Base-by-base conservation (phyloP, 2,329 filamentous ascomycete species). In the Sphaceloma murrayae region DNA sequence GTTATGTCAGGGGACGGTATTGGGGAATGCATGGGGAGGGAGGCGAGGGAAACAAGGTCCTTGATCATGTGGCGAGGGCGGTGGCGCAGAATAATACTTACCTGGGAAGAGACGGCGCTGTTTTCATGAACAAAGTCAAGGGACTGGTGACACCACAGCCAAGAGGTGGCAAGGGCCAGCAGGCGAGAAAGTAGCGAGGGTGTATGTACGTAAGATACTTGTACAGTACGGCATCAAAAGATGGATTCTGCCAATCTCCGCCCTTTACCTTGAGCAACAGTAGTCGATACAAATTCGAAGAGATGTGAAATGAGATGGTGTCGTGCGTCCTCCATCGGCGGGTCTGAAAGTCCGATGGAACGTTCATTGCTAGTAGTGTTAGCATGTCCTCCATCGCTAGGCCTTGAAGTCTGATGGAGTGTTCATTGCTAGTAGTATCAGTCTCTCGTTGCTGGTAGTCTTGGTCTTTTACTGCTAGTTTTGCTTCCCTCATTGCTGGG, bases 121-220 rank as follows among this genome's bases (percentile, higher is more conserved):
- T 46, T 42, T 58, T 64, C 39, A 36, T 62, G 29, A 51, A 50
- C 24, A 59, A 64, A 54, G 56, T 54, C 49, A 44, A 50, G 50
- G 50, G 48, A 42, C 34, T 54, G 24, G 46, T 55, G 18, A 19
- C 36, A n/a, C 36, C 36, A 11, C 34, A 18, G n/a, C 34, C 13
- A 38, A 38, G 18, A 7, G 9, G 34, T 8, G 21, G 34, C 11
- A 18, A 7, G 21, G 18, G 9, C 11, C 34, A 16, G 11, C 17
- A 38, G 34, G 31, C 31, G 31, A 33, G 14, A 13, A 27, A 27
- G 24, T 27, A 27, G 24, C 7, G 6, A 11, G 11, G 7, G 11
- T 27, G 24, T 27, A 27, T 27, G 24, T 27, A 11, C n/a, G n/a
- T n/a, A n/a, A n/a, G 24, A 27, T 27, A 27, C 24, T 27, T 27